Conservation (phyloP, 345 rosid genomes). For the Citrus inodora region DNA sequence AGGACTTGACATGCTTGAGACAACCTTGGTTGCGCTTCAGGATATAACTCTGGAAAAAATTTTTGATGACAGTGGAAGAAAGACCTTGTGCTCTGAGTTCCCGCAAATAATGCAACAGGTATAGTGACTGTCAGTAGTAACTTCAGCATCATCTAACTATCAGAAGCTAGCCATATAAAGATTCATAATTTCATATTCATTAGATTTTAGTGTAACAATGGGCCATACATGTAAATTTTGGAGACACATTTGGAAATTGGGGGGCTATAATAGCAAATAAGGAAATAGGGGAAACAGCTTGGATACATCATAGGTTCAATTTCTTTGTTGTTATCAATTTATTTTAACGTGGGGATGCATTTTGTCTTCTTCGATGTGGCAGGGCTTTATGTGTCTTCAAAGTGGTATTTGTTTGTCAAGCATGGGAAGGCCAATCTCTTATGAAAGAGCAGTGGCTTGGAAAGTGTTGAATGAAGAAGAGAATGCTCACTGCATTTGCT, state of each 20-base stretch:
- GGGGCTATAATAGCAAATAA: neutral
- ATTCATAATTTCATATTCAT: neutral
- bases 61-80: conserved; percentile 66
- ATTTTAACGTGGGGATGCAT: neutral
- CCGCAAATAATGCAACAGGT: conserved; percentile 91
- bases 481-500: conserved; percentile 82
- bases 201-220: neutral
- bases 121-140: neutral
- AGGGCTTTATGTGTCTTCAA: conserved; percentile 87
- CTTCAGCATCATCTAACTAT: neutral
- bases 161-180: neutral
- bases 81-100: conserved; percentile 67
- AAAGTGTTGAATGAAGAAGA: conserved; percentile 89
- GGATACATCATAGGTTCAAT: too few relatives aligned
- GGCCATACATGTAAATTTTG: neutral
- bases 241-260: neutral
- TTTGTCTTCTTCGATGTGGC: neutral
- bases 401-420: conserved; percentile 91
- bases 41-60: conserved; percentile 75
- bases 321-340: neutral
- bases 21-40: conserved; percentile 79
- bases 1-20: conserved; percentile 98
- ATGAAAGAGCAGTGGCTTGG: conserved; percentile 91
- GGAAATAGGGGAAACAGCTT: neutral
- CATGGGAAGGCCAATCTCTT: conserved; percentile 93